A percentile compares a stretch with the other conserved stretches of the same genome.
Evolutionary conservation across 768 basidiomycete species (phyloP).

Genomic region (Gyrodon lividus): DNA sequence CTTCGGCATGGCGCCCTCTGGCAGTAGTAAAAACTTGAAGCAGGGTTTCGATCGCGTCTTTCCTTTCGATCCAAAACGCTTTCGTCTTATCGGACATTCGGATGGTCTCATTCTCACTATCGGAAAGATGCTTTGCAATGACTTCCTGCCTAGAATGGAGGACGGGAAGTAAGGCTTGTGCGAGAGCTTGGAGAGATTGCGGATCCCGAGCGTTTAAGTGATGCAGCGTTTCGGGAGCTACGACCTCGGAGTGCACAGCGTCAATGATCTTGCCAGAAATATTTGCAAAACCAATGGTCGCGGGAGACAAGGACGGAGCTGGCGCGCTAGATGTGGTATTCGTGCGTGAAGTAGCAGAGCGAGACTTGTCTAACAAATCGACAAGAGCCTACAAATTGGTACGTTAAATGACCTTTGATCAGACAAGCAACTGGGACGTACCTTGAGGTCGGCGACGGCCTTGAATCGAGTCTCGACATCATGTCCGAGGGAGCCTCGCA

Average conservation of each 20-base stretch:
- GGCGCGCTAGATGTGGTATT: slow-evolving; percentile 71
- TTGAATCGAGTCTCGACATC: slow-evolving; percentile 80
- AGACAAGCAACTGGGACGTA: slow-evolving; percentile 24
- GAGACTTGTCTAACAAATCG: slow-evolving; percentile 81
- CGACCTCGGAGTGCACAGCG: slow-evolving; percentile 60
- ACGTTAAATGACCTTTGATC: background rate
- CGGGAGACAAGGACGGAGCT: slow-evolving; percentile 74
- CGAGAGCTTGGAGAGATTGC: slow-evolving; percentile 48
- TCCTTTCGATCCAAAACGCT: slow-evolving; percentile 59
- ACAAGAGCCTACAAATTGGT: slow-evolving; percentile 55
- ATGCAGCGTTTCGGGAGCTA: slow-evolving; percentile 60
- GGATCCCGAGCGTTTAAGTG: slow-evolving; percentile 60
- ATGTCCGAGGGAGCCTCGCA: slow-evolving; percentile 64
- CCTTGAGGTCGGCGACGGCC: slow-evolving; percentile 74
- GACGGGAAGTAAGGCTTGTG: slow-evolving; percentile 39
- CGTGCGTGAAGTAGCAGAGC: slow-evolving; percentile 64
- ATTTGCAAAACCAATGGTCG: slow-evolving; percentile 67
- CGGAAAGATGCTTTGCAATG: slow-evolving; percentile 48
- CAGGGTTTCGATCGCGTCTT: slow-evolving; percentile 41
- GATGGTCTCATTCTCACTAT: slow-evolving; percentile 47
- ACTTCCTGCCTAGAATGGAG: slow-evolving; percentile 49
- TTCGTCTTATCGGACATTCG: slow-evolving; percentile 62
- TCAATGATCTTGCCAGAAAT: slow-evolving; percentile 35
- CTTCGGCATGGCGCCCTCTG: slow-evolving; percentile 40
- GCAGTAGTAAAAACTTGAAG: slow-evolving; percentile 49